Evolutionary conservation across 305 asterid genomes (phyloP).

Genomic region (Petunia hybrid): DNA sequence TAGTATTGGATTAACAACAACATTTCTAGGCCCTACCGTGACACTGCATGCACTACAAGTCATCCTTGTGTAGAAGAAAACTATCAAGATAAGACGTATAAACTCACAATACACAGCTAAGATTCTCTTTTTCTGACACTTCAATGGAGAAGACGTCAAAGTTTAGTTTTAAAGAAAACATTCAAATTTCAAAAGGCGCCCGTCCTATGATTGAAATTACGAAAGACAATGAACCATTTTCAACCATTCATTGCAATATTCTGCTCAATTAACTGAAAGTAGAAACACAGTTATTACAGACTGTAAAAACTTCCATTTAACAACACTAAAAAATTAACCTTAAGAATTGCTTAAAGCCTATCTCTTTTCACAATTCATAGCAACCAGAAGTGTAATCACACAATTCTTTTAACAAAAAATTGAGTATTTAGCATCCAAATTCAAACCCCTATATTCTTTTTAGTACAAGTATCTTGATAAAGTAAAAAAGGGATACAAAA

Average conservation of each 20-base stretch:
- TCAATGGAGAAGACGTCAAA: background rate
- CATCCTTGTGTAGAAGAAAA: background rate
- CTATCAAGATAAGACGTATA: background rate
- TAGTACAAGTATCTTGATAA: background rate
- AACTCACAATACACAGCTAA: background rate
- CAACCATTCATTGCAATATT: background rate
- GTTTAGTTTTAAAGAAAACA: background rate
- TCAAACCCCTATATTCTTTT: background rate
- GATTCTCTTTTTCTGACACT: background rate
- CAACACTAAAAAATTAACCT: background rate
- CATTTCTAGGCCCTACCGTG: background rate
- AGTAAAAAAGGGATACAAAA: background rate
- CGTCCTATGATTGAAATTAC: too few relatives aligned
- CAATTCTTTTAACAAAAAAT: too few relatives aligned
- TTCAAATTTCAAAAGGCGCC: background rate
- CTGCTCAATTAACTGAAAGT: background rate
- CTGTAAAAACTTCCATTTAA: background rate
- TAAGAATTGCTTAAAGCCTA: background rate
- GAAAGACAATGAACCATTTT: too few relatives aligned
- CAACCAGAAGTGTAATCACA: too few relatives aligned
- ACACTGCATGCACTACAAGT: background rate
- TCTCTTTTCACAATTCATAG: too few relatives aligned
- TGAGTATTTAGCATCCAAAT: background rate
- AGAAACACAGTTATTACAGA: background rate
- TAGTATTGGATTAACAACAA: background rate